Evolutionary conservation across 805 yeast genomes (phyloP), one percentile per base, ranked within the genome.

Genomic region (Yarrowia sp.): DNA sequence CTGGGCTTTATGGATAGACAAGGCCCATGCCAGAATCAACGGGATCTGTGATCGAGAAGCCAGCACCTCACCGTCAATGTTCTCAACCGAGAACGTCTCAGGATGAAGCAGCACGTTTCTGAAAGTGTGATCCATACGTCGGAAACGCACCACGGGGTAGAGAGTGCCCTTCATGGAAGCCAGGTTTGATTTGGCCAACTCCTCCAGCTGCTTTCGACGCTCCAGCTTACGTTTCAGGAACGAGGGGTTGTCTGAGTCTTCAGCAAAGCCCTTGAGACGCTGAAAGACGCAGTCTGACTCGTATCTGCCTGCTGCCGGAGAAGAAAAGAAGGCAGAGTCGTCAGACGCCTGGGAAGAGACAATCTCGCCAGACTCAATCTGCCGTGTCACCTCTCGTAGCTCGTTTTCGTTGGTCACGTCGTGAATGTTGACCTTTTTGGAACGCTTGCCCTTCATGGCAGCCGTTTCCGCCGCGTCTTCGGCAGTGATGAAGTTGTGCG

Each of bases 1-100:
- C 77, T 94, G 99, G 0, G 98, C 88, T 79, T 95, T 94, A 76
- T 95, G 99, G 55, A 95, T 93, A 0, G 98, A 92, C 53, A 95
- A 78, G 0, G 99, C 92, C 98, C 98, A 95, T 0, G 99, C 97
- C n/a, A 93, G 80, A 73, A 94, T 87, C 67, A 95, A 79, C 0
- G 99, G 99, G 1, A 95, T 73, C 75, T 95, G 99, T 0, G 83
- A 81, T 73, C 98, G 82, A 1, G 89, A 82, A 0, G 91, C 97
- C 14, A 91, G 72, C 0, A 89, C 85, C 9, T 82, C 82, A 22
- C 89, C 91, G 32, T 82, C 79, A 65, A 89, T 92, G 77, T 92
- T 96, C 71, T 89, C 94, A 26, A 91, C 81, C 0, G 83, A 84
- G 92, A 97, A 94, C 14, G 82, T 82, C 75, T 94, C 98, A 0